Base-by-base conservation (phyloP, 768 basidiomycete species). In the Termitomyces sp. region DNA sequence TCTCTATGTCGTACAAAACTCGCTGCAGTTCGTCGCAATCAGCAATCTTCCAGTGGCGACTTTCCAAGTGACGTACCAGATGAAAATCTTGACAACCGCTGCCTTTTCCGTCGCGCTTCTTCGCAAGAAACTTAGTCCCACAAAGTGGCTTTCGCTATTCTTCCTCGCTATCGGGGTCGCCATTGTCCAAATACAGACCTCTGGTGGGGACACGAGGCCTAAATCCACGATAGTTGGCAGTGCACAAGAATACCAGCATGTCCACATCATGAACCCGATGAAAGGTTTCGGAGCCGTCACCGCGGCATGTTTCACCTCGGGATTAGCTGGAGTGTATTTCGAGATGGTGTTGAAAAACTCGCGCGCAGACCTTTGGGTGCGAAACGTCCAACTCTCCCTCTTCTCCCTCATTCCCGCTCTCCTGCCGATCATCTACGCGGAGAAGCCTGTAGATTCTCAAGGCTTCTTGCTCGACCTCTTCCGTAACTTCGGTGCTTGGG, bases 1-100 rank as follows among this genome's bases (percentile, higher is more conserved):
- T 61, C 88, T 98, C 64, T 98, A 97, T 67, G 88, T 95, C 63
- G 82, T 96, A n/a, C 93, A 98, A 73, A 98, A 98, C 72, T 91
- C 92, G 41, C 85, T 99, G 24, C 97, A 98, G 72, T 99, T 96
- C 73, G 93, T 97, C 64, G 97, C 97, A 24, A 89, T 96, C 61
- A 85, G 86, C 63, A 98, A 99, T 73, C 84, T 99, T 58, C 93
- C 93, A 41, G 95, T 94, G 55, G 96, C 97, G 15, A 93, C 96
- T 3, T 99, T 98, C 76, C 96, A 98, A 71, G 94, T 98, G 62
- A 92, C 91, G 9, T 96, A 98, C 71, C 95, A 98, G 74, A 95
- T 98, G 95, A 98, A 98, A 74, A 98, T 98, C 70, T 81, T 98
- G 58, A 98, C 95, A 51, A 98, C 95, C 16, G 95, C 94, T 22